Base-by-base conservation (phyloP, 2,329 filamentous ascomycete species). In the Xylaria multiplex region DNA sequence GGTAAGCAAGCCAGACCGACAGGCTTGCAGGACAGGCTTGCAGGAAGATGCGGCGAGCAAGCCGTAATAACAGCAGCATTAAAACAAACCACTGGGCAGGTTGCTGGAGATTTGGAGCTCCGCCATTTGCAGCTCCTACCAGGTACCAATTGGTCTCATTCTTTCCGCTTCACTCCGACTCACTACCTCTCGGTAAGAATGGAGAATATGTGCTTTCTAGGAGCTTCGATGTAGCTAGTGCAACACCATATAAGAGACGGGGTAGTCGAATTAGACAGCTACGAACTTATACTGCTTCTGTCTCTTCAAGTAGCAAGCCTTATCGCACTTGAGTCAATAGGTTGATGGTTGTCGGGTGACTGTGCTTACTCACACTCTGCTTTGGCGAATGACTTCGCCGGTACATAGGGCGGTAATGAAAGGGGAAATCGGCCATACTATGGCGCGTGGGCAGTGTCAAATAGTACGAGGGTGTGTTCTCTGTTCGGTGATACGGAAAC, bases 1-100 rank as follows among this genome's bases (percentile, higher is more conserved):
- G 35, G 11, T 22, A 50, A 57, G 45, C 64, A 62, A n/a, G 53
- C 49, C 16, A 43, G 58, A 53, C 59, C 50, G 46, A 62, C 45
- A 58, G 37, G 64, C 43, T 66, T 63, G 59, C 54, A 66, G 59
- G 46, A 62, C 45, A 58, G 37, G 64, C 43, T 66, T 63, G 59
- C 54, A 66, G 59, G 64, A 59, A 59, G 54, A 49, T 58, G 64
- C 59, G 56, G 58, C 53, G 24, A 48, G 45, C 45, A 48, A 56
- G 48, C 56, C 52, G 63, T 52, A 59, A 59, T 30, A 46, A 16
- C 50, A 50, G 22, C 30, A 46, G 49, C 37, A 64, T 37, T 27
- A 60, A 52, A 35, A 55, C 49, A 43, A 37, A 43, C 27, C 27
- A 27, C 27, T 27, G 27, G 27, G 27, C 27, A 27, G 27, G 5